Evolutionary conservation across 441 rosid genomes (phyloP), one percentile per base, ranked within the genome.

Genomic region (Adansonia madagascariensis): DNA sequence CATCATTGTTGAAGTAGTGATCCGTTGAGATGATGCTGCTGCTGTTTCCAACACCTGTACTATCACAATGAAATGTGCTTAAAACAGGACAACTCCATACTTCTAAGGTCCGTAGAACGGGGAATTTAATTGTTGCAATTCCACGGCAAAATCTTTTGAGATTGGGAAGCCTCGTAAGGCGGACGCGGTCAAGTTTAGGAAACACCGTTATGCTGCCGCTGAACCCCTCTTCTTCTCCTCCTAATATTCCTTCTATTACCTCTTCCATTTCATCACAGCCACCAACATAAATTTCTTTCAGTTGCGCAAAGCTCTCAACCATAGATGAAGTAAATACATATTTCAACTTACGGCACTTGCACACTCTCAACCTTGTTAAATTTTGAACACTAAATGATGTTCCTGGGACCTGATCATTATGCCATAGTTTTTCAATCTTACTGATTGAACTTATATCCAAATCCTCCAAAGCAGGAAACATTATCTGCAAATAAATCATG

Each of bases 381-480:
- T 18, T 43, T 17, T 66, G 31, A 9, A 66, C 8, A 66, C 35
- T 0, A 17, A 10, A 67, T 7, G 24, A 17, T 1, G 11, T 9
- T 59, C 2, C 1, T 2, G 11, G 2, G 3, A 20, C 6, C 3
- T 18, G 52, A 43, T 10, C 24, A 55, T 17, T 8, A 43, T 41
- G 8, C 52, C 71, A 66, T 66, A 18, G 6, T 17, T 66, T 43
- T 9, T 43, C 52, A 17, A 43, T 3, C 0, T 0, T 3, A 0
- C 3, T 0, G 0, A 41, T 0, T 9, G 2, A 0, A 0, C 0
- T 0, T 22, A 66, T 8, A 0, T 0, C 0, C 71, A 66, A 43
- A n/a, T 9, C 0, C 71, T 66, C 0, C 6, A 66, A 0, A 0
- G 0, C 1, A 1, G 53, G 71, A 22, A 43, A 66, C 27, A 43